A percentile compares a stretch with the other conserved stretches of the same genome.
Evolutionary conservation across 2,329 filamentous ascomycete genomes (phyloP).

Genomic region (Monilinia laxa): DNA sequence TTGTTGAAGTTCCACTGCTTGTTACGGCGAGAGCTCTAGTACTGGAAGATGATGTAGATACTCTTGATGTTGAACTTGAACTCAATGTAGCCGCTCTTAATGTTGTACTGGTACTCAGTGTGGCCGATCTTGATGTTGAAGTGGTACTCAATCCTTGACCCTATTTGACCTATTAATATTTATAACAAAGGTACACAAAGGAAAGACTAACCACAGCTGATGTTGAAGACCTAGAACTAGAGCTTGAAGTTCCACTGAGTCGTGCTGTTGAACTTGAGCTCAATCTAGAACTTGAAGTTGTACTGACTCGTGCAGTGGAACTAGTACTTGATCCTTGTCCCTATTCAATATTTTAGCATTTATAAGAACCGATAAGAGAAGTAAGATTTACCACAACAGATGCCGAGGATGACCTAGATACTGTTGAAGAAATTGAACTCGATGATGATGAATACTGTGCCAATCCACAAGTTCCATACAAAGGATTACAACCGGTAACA

Average conservation of each 20-base stretch:
- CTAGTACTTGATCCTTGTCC: not conserved
- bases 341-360: conserved; percentile 2
- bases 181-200: too few species aligned
- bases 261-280: too few species aligned
- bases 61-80: not conserved
- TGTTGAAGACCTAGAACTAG: too few species aligned
- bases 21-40: not conserved
- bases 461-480: conserved; percentile 8
- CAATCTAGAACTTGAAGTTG: too few species aligned
- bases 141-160: too few species aligned
- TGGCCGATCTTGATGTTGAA: not conserved
- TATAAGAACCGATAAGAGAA: not conserved
- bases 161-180: too few species aligned
- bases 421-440: not conserved
- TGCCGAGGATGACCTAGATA: conserved; percentile 1
- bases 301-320: not conserved
- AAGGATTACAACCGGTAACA: not conserved
- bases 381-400: not conserved
- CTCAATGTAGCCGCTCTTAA: not conserved
- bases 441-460: not conserved
- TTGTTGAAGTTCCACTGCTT: not conserved
- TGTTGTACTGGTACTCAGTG: not conserved
- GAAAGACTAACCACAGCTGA: too few species aligned
- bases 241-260: too few species aligned
- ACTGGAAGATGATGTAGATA: not conserved